Conservation (phyloP, 345 rosid genomes). For the Kernera saxatilis region DNA sequence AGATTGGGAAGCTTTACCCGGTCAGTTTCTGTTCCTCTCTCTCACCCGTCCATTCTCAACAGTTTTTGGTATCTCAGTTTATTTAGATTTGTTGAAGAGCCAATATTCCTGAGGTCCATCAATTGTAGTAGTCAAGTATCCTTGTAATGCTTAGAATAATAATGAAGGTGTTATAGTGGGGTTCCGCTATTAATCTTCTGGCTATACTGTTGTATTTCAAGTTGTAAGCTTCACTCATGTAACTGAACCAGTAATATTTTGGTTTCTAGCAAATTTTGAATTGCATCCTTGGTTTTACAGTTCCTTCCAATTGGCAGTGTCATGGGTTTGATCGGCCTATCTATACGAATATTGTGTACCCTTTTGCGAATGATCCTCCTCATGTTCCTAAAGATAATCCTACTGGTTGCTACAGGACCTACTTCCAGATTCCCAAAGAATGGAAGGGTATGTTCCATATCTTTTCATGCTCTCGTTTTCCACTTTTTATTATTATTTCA, state of each 20-base stretch:
- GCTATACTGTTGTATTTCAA: neutral
- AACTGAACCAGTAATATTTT: neutral
- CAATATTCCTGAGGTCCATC: no score
- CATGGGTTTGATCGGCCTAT: slow-evolving; percentile 96
- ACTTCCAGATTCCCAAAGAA: slow-evolving; percentile 69
- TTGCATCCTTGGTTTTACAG: slow-evolving; percentile 41
- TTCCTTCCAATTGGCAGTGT: slow-evolving; percentile 98
- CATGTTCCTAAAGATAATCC: slow-evolving; percentile 76
- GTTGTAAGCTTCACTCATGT: neutral
- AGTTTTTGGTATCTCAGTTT: no score
- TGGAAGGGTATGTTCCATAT: slow-evolving; percentile 62
- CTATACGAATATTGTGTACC: slow-evolving; percentile 76
- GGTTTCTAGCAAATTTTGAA: slow-evolving; percentile 15
- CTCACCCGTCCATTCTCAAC: no score
- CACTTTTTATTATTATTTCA: no score
- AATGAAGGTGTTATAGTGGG: no score
- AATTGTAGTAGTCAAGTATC: no score
- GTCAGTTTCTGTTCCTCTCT: slow-evolving; percentile 36
- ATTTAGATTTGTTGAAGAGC: no score
- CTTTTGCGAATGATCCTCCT: slow-evolving; percentile 79
- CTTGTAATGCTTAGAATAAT: no score
- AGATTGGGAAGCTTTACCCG: slow-evolving; percentile 72
- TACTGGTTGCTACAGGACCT: slow-evolving; percentile 90
- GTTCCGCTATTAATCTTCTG: no score
- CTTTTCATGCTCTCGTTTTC: no score